A percentile compares a stretch with the other conserved stretches of the same genome.
These are phyloP conservation scores for Boletus reticuloceps DNA, from an alignment of 768 basidiomycete genomes.

Conservation along the genomic window DNA sequence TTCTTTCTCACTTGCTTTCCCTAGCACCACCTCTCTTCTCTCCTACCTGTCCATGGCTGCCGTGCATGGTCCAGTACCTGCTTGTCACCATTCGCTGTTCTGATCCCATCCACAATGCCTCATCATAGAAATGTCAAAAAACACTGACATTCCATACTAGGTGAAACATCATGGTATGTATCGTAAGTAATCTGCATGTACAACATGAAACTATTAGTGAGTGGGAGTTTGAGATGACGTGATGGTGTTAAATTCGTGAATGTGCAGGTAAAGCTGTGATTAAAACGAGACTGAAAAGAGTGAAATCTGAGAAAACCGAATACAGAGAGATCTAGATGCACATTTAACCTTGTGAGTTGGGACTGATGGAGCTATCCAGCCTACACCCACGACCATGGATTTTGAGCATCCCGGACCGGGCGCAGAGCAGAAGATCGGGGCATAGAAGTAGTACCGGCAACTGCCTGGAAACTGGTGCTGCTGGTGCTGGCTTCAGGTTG, in stretches of 20 bases:
- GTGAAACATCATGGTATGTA: neutral
- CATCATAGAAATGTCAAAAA: neutral
- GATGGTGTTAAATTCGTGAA: neutral
- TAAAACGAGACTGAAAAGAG: neutral
- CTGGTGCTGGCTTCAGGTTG: neutral
- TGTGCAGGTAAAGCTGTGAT: neutral
- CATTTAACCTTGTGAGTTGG: neutral
- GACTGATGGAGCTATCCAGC: neutral
- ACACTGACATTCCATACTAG: neutral
- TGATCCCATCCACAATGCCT: conserved; percentile 23
- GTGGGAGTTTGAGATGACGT: neutral
- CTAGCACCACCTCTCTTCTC: conserved; percentile 17
- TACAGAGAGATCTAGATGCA: neutral
- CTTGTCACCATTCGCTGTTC: conserved; percentile 31
- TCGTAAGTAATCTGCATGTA: neutral
- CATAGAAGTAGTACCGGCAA: neutral
- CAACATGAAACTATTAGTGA: neutral
- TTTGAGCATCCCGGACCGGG: neutral
- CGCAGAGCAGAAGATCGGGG: neutral
- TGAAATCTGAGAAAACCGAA: neutral
- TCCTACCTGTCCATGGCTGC: conserved; percentile 24
- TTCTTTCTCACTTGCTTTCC: neutral
- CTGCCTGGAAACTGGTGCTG: neutral
- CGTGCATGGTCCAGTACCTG: conserved; percentile 28
- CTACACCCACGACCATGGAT: neutral